Conservation (phyloP, 2,329 filamentous ascomycete genomes). For the Aureobasidium lini region DNA sequence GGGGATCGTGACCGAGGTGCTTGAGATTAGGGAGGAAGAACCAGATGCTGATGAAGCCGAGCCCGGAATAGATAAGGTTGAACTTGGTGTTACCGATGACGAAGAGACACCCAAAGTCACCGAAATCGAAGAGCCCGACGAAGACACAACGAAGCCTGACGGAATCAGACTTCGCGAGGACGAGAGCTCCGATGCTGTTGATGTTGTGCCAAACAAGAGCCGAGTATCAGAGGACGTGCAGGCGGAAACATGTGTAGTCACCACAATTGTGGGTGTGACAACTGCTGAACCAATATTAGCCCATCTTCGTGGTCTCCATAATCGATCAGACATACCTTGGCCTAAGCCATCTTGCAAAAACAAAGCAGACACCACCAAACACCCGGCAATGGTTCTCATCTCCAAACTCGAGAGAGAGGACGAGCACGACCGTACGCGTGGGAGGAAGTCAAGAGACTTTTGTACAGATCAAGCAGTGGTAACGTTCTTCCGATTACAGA, state of each 20-base stretch:
- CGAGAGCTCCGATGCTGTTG: background rate
- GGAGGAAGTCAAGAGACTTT: background rate
- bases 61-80: background rate
- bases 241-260: slow-evolving; percentile 5
- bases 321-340: background rate
- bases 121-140: background rate
- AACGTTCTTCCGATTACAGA: background rate
- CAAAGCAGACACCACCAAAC: background rate
- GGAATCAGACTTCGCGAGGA: background rate
- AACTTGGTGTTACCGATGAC: background rate
- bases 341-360: background rate
- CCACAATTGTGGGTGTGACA: slow-evolving; percentile 1
- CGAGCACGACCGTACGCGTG: background rate
- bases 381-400: background rate
- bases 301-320: background rate
- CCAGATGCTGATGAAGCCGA: background rate
- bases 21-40: background rate
- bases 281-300: background rate
- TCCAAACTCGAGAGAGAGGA: background rate
- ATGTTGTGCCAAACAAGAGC: background rate
- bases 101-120: background rate
- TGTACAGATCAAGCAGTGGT: background rate
- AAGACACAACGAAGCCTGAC: slow-evolving; percentile 10
- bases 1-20: background rate
- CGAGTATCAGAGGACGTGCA: background rate